A percentile compares a stretch with the other conserved stretches of the same genome.
These are phyloP conservation scores for Furculomyces boomerangus DNA, from an alignment of 371 early-diverging fungal species.

Conservation along the genomic window DNA sequence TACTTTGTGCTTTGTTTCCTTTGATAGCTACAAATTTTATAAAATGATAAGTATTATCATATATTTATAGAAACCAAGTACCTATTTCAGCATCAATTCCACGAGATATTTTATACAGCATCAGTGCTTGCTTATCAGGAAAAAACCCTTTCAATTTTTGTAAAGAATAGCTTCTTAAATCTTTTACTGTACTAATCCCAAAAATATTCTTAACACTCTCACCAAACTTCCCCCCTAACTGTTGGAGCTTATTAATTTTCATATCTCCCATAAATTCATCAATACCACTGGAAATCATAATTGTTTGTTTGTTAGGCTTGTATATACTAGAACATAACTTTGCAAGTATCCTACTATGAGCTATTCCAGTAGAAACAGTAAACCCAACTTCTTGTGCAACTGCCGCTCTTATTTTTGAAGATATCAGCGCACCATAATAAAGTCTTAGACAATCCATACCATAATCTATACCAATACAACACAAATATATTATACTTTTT, in stretches of 20 bases:
- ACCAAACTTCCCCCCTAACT: conserved; percentile 82
- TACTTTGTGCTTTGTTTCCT: conserved; percentile 27
- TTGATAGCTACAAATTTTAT: conserved; percentile 24
- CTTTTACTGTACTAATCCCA: conserved; percentile 35
- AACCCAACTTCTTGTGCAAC: conserved; percentile 8
- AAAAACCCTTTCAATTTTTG: conserved; percentile 23
- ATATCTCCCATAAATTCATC: conserved; percentile 36
- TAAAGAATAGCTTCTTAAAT: conserved; percentile 28
- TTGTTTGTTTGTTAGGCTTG: conserved; percentile 62
- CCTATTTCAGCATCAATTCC: conserved; percentile 33
- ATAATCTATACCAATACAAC: not conserved
- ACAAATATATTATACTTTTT: too few species aligned
- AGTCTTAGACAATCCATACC: not conserved
- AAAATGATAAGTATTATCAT: too few species aligned
- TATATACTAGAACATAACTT: conserved; percentile 69
- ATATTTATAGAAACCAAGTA: too few species aligned
- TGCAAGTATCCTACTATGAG: conserved; percentile 64
- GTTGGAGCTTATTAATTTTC: conserved; percentile 53
- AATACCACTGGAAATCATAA: conserved; percentile 34
- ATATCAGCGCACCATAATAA: not conserved
- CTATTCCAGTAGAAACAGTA: conserved; percentile 52
- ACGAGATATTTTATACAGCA: conserved; percentile 38
- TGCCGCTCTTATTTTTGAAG: conserved; percentile 6
- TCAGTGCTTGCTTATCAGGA: conserved; percentile 24
- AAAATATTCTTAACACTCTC: conserved; percentile 38